Base-by-base conservation (phyloP, 805 yeast species). In the Kodamaea hsintzibuensis region DNA sequence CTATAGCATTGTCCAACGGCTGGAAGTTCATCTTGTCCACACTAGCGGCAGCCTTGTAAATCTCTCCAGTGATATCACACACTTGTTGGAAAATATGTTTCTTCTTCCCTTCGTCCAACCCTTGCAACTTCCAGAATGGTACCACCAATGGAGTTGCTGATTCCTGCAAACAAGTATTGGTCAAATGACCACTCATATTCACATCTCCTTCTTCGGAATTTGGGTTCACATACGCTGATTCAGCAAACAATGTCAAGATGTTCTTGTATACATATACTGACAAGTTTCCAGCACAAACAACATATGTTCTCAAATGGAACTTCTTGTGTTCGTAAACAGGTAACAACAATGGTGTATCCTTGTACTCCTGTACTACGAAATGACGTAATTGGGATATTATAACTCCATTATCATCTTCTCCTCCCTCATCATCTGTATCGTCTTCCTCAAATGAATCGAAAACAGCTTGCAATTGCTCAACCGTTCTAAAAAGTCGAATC, bases 121-220 rank as follows among this genome's bases (percentile, higher is more conserved):
- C 87, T 47, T 67, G 56, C 42, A 90, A 70, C 2, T 77, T 66
- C 73, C 83, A 82, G 59, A 92, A 86, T 57, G 85, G 87, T 35
- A 80, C 83, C 30, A 92, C 97, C 47, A 74, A 62, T 10, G 79
- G 73, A 5, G 69, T 65, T 35, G 69, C 74, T 5, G 76, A 79
- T 14, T 81, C 82, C 69, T 93, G 98, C 37, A 91, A 71, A 72
- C 99, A 95, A 0, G 99, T 95, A 65, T 95, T 95, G 13, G 99
- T 95, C 59, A 95, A 77, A 67, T 95, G 99, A 1, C 95, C 91
- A 1, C 76, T 76, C 69, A 90, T 78, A 35, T 78, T 73, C 5
- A 78, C 69, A 5, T 68, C 62, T 0, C 67, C 71, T 5, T 69
- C 70, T 5, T 19, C 44, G 3, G 62, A 63, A 4, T 53, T 51